phyloP scores from a whole-genome alignment of 305 asterid genomes.

The Fraxinus nigra region DNA sequence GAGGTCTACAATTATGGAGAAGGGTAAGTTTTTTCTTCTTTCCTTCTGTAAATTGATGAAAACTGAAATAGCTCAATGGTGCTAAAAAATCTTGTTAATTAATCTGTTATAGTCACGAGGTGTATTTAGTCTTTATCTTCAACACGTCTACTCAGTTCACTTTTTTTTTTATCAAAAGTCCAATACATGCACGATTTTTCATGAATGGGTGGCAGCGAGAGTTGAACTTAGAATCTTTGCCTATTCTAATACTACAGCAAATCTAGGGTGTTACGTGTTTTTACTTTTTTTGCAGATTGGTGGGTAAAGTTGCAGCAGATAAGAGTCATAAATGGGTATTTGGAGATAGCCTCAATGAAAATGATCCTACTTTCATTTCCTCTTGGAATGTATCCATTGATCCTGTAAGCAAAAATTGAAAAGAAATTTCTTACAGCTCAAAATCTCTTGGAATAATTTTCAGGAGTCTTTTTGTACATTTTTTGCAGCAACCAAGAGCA shows the following conservation, averaged over 20 bases:
- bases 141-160: too few relatives aligned
- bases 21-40: conserved; percentile 41
- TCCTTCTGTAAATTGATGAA: too few relatives aligned
- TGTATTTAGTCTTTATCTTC: neutral
- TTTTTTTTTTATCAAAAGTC: too few relatives aligned
- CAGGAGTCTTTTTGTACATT: neutral
- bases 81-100: too few relatives aligned
- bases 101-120: neutral
- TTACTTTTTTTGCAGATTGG: conserved; percentile 41
- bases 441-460: neutral
- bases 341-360: conserved; percentile 53
- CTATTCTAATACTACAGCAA: neutral
- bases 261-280: neutral
- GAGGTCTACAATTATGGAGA: conserved; percentile 83
- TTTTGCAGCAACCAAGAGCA: conserved; percentile 70
- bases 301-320: conserved; percentile 85
- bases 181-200: neutral
- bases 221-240: neutral
- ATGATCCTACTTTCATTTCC: conserved; percentile 49
- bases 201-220: neutral
- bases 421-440: neutral
- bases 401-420: conserved; percentile 43
- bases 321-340: conserved; percentile 80
- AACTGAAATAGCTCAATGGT: too few relatives aligned
- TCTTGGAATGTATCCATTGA: conserved; percentile 73